Conservation (phyloP, 345 rosid genomes). For the Salix udensis region DNA sequence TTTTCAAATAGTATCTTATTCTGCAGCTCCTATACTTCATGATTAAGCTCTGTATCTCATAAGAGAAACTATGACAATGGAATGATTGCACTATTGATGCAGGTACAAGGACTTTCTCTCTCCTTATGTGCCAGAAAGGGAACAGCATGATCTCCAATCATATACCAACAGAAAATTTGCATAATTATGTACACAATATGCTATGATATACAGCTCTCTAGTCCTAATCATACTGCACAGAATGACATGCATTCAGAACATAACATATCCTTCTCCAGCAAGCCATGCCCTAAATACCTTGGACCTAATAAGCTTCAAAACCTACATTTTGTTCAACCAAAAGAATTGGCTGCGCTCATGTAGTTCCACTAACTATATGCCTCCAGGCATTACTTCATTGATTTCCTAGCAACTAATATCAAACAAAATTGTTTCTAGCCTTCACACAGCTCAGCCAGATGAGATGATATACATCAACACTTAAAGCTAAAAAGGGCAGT, state of each 20-base stretch:
- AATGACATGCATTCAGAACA: not conserved
- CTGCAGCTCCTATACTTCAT: not conserved
- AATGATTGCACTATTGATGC: not conserved
- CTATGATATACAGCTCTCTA: not conserved
- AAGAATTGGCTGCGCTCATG: not conserved
- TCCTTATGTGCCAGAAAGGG: not conserved
- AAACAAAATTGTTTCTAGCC: conserved; percentile 1
- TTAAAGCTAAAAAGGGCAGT: not conserved
- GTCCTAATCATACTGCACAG: not conserved
- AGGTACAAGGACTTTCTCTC: not conserved
- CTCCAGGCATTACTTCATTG: not conserved
- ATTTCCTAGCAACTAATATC: not conserved
- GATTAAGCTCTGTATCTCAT: not conserved
- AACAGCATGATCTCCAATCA: not conserved
- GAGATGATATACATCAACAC: not conserved
- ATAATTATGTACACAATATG: too few relatives aligned
- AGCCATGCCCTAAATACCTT: not conserved
- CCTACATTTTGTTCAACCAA: not conserved
- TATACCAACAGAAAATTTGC: too few relatives aligned
- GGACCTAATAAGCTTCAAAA: not conserved
- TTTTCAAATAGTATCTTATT: not conserved
- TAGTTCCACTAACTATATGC: not conserved
- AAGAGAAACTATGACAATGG: not conserved
- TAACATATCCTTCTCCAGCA: not conserved
- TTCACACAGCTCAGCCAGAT: not conserved